A percentile compares a stretch with the other conserved stretches of the same genome.
These are phyloP conservation scores for Geoglossum cookeanum DNA, from an alignment of 2,329 filamentous ascomycete species.

Conservation along the genomic window DNA sequence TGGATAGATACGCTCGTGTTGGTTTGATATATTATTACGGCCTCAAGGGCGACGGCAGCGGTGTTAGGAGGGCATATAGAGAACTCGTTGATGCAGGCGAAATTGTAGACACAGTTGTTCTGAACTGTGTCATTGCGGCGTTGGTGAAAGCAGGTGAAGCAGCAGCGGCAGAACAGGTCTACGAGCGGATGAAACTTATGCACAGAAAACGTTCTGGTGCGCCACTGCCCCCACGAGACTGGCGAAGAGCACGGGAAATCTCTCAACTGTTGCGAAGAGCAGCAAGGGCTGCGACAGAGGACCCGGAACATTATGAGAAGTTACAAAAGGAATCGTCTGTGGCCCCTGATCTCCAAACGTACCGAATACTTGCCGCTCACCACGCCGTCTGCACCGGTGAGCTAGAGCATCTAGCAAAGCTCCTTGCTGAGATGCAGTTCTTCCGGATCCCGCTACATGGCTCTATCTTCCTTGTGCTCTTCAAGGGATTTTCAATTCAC, in stretches of 20 bases:
- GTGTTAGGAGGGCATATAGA: slow-evolving; percentile 57
- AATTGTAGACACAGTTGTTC: slow-evolving; percentile 66
- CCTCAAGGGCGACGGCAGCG: slow-evolving; percentile 50
- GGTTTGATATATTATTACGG: slow-evolving; percentile 73
- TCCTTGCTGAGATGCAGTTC: slow-evolving; percentile 63
- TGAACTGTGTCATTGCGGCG: slow-evolving; percentile 73
- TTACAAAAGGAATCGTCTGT: slow-evolving; percentile 49
- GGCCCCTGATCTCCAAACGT: slow-evolving; percentile 60
- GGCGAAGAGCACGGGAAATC: slow-evolving; percentile 24
- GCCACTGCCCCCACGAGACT: slow-evolving; percentile 19
- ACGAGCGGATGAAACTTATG: slow-evolving; percentile 60
- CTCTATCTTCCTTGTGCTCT: slow-evolving; percentile 58
- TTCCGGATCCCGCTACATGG: slow-evolving; percentile 51
- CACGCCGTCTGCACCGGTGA: slow-evolving; percentile 51
- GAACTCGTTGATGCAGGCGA: slow-evolving; percentile 72
- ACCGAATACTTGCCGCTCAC: slow-evolving; percentile 59
- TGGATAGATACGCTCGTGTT: slow-evolving; percentile 65
- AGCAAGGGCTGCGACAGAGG: slow-evolving; percentile 23
- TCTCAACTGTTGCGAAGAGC: slow-evolving; percentile 29
- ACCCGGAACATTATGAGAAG: slow-evolving; percentile 35
- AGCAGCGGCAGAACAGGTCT: slow-evolving; percentile 58
- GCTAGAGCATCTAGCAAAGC: slow-evolving; percentile 46
- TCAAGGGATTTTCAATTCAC: slow-evolving; percentile 63
- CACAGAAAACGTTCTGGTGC: slow-evolving; percentile 20
- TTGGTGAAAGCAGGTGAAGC: slow-evolving; percentile 61